Conservation (phyloP, 306 rosid species). For the Gleditsia sinensis region DNA sequence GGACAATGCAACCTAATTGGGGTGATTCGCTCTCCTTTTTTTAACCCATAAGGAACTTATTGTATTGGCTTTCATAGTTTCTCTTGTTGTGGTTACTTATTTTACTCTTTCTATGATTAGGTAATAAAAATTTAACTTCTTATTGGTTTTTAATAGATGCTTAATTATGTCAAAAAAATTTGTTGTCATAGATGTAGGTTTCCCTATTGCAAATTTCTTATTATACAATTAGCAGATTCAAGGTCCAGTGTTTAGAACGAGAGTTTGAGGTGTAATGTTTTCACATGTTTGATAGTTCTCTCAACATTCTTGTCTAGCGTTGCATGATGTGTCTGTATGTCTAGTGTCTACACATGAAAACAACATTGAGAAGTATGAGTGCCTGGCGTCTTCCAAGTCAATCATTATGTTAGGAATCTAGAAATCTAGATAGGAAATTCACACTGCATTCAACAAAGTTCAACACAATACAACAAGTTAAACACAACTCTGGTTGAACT, state of each 20-base stretch:
- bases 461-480: no score
- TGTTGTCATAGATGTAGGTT: slow-evolving; percentile 1
- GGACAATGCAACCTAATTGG: slow-evolving; percentile 2
- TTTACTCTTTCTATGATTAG: slow-evolving; percentile 21
- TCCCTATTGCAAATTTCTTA: slow-evolving; percentile 4
- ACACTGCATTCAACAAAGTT: no score
- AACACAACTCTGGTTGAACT: no score
- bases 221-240: not conserved
- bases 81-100: slow-evolving; percentile 6
- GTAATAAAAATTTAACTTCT: not conserved
- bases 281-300: slow-evolving; percentile 2
- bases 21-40: not conserved
- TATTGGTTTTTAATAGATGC: not conserved
- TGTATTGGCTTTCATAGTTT: slow-evolving; percentile 14
- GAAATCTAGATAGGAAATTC: no score
- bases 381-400: slow-evolving; percentile 1
- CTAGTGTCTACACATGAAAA: not conserved
- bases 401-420: slow-evolving; percentile 20
- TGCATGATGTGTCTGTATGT: slow-evolving; percentile 6
- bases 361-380: not conserved
- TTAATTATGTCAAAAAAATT: not conserved
- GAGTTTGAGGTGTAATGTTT: not conserved
- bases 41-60: not conserved
- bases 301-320: not conserved
- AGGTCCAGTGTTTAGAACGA: not conserved